Base-by-base conservation (phyloP, 192 early-diverging fungal genomes). In the Coemansia sp. region DNA sequence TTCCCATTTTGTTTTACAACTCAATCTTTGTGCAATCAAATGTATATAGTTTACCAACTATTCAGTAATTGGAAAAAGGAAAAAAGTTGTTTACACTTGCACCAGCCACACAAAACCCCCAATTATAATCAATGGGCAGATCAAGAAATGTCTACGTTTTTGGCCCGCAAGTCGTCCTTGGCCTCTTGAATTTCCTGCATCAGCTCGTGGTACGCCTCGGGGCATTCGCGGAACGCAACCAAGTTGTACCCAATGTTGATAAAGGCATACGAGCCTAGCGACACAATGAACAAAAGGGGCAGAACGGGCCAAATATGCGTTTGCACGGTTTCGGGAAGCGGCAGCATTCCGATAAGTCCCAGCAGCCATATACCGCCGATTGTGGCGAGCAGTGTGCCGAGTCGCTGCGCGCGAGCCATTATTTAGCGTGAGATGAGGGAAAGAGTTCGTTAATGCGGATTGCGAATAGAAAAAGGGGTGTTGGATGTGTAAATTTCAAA, bases 181-280 rank as follows among this genome's bases (percentile, higher is more conserved):
- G 93, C 93, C 70, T 85, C 81, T 51, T 86, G 77, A 58, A 95
- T 94, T 84, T 95, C 89, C 88, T 95, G 84, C 68, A 55, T 53
- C 26, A 98, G 85, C 66, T 91, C 90, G 32, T 85, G 73, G 76
- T 91, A 90, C 7, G 94, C 96, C 54, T 93, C 93, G 45, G 93
- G 91, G 76, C 94, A 95, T 66, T 98, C 93, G 22, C 92, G 84
- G 78, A 98, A 98, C 1, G 87, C 93, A 39, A 91, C 65, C 45
- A 98, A 83, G 50, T 89, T 88, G 57, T 87, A 94, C 23, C 96
- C 96, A 57, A 98, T 85, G 66, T 86, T 90, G 35, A 85, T 86
- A 35, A 98, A 86, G 29, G 90, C 90, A 75, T 97, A 96, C n/a
- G 92, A 82, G 7, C 94, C 94, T 69, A 97, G 93, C 1, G 85